phyloP scores from a whole-genome alignment of 805 yeast genomes.

The Danielozyma ontarioensis region DNA sequence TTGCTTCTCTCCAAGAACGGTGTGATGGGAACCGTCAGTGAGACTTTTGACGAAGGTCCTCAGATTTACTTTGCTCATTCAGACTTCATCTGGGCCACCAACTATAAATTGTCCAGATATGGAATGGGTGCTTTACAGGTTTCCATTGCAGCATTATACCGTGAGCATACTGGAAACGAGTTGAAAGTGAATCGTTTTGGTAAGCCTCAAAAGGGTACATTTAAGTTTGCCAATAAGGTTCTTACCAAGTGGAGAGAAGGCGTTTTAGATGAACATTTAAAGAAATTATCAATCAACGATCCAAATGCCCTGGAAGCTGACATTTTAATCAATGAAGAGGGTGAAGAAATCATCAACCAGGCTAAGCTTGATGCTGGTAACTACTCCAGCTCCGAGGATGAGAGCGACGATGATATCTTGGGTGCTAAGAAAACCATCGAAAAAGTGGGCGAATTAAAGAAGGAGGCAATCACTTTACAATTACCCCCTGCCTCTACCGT shows the following conservation, averaged over 20 bases:
- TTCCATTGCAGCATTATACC: constrained; percentile 77
- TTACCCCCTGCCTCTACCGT: constrained; percentile 83
- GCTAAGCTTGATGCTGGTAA: constrained; percentile 33
- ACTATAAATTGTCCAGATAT: constrained; percentile 73
- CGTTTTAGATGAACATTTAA: constrained; percentile 68
- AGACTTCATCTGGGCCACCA: constrained; percentile 91
- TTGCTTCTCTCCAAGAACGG: constrained; percentile 72
- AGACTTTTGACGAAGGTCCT: constrained; percentile 72
- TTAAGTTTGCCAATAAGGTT: constrained; percentile 76
- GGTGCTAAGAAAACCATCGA: constrained; percentile 28
- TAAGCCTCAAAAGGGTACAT: constrained; percentile 85
- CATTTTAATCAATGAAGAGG: constrained; percentile 38
- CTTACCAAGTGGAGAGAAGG: constrained; percentile 74
- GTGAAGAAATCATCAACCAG: constrained; percentile 41
- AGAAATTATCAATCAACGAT: constrained; percentile 41
- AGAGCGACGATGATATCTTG: constrained; percentile 13
- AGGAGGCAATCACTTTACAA: constrained; percentile 43
- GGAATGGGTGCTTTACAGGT: constrained; percentile 96
- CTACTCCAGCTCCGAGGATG: constrained; percentile 21
- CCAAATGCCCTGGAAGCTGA: constrained; percentile 40
- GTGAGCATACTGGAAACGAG: constrained; percentile 80
- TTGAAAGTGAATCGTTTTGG: constrained; percentile 80
- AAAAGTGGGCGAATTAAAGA: constrained; percentile 18
- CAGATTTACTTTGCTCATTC: constrained; percentile 84
- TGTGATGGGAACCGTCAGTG: constrained; percentile 75